A percentile compares a stretch with the other conserved stretches of the same genome.
Conservation (phyloP, 306 rosid genomes). For the Malus fusca region DNA sequence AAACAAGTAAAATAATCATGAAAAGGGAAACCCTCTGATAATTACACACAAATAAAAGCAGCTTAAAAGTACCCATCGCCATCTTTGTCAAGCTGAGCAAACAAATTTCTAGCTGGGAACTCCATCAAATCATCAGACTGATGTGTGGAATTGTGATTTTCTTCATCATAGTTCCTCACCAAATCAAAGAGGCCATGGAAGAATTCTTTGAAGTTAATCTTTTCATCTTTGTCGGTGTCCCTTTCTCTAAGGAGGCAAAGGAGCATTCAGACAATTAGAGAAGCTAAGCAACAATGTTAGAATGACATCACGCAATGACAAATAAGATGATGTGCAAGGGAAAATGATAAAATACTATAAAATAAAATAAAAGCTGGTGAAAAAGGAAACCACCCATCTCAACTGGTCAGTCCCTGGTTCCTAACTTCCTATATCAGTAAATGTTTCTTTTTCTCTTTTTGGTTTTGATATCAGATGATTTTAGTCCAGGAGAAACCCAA, state of each 20-base stretch:
- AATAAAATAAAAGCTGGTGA: not conserved
- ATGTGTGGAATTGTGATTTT: conserved; percentile 58
- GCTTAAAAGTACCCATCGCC: conserved; percentile 65
- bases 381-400: not conserved
- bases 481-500: not conserved
- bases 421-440: not conserved
- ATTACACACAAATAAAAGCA: conserved; percentile 6
- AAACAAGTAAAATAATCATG: conserved; percentile 12
- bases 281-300: not conserved
- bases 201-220: conserved; percentile 85
- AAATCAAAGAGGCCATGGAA: conserved; percentile 96
- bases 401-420: not conserved
- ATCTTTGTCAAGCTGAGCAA: conserved; percentile 79
- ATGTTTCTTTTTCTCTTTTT: not conserved
- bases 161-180: conserved; percentile 85
- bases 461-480: not conserved
- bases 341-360: not conserved
- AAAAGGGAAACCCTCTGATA: conserved; percentile 13
- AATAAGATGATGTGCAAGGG: not conserved
- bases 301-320: not conserved
- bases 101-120: conserved; percentile 70
- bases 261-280: conserved; percentile 19
- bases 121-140: conserved; percentile 51
- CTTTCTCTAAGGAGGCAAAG: conserved; percentile 56
- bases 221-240: conserved; percentile 84